phyloP scores from a whole-genome alignment of 2,329 filamentous ascomycete genomes.

The Botrytis pseudocinerea region DNA sequence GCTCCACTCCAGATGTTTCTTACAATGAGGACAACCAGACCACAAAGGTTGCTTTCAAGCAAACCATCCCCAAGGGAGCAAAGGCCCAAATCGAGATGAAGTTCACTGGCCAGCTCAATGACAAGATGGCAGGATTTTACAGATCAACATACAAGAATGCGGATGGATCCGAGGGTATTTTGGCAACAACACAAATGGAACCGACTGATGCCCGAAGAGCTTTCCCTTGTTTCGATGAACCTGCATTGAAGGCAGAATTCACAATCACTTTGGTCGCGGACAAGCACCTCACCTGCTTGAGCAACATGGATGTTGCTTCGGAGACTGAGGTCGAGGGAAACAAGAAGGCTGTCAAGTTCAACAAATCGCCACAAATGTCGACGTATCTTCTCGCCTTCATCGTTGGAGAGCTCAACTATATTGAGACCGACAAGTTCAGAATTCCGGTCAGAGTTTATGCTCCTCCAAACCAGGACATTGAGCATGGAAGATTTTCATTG shows the following conservation, averaged over 20 bases:
- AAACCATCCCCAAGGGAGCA: constrained; percentile 69
- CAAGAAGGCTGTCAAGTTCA: constrained; percentile 84
- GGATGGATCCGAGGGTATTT: constrained; percentile 75
- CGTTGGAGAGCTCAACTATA: constrained; percentile 88
- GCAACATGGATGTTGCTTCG: constrained; percentile 92
- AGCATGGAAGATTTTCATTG: constrained; percentile 87
- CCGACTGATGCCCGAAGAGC: constrained; percentile 89
- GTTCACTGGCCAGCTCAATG: constrained; percentile 80
- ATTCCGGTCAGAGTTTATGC: constrained; percentile 93
- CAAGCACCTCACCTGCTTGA: constrained; percentile 85
- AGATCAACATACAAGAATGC: constrained; percentile 86
- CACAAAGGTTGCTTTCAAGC: constrained; percentile 76
- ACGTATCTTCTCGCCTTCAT: constrained; percentile 95
- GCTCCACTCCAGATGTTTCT: constrained; percentile 65
- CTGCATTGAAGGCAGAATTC: constrained; percentile 88
- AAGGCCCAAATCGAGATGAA: constrained; percentile 77
- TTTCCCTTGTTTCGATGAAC: constrained; percentile 97
- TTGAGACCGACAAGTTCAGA: constrained; percentile 88
- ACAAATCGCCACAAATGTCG: constrained; percentile 90
- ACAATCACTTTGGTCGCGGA: constrained; percentile 89
- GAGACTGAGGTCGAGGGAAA: constrained; percentile 71
- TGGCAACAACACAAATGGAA: constrained; percentile 96
- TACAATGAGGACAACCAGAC: constrained; percentile 80
- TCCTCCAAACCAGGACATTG: constrained; percentile 84
- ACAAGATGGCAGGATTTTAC: constrained; percentile 98